Base-by-base conservation (phyloP, 2,329 filamentous ascomycete species). In the Fusarium solani-melongenae region DNA sequence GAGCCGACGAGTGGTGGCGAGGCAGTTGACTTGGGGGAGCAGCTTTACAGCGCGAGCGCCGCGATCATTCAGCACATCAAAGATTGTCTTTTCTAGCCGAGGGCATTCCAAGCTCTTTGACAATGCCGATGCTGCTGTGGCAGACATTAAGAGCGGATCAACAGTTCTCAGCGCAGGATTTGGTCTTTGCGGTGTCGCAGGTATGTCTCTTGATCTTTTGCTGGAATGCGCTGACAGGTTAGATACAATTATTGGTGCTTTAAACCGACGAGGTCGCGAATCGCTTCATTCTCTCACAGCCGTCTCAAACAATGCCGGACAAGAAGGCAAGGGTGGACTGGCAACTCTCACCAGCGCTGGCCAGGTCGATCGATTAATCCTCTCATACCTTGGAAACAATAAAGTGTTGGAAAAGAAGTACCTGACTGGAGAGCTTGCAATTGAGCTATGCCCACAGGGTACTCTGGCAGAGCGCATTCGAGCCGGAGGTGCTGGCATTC, bases 301-400 rank as follows among this genome's bases (percentile, higher is more conserved):
- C 22, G 92, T 95, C 2, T 95, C 93, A 59, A 96, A 96, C 80
- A 96, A 96, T 79, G 93, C 93, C 9, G 93, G 93, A 29, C 87
- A 91, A 33, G 90, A 92, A 41, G 90, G 91, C 31, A 89, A 88
- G 60, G 89, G 91, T 6, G 93, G 93, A 1, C 84, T 96, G 17
- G 90, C 92, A 1, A 88, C 90, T 10, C 87, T 95, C 33, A 89
- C 92, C 1, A 88, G 90, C 63, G 89, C 90, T 0, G 92, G 92
- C 14, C 93, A 94, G 77, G 86, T 96, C 41, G 87, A 89, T 70
- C 90, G 92, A 66, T 89, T 95, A 80, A 91, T 95, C 69, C 86
- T 94, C 24, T 94, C 92, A 6, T 95, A 93, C 72, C 88, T 96
- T 12, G 93, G 93, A 10, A 91, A 92, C 71, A 96, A 95, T 82